These are phyloP conservation scores for Hyphodiscus sp. DNA, from an alignment of 2,329 filamentous ascomycete species.

Conservation along the genomic window DNA sequence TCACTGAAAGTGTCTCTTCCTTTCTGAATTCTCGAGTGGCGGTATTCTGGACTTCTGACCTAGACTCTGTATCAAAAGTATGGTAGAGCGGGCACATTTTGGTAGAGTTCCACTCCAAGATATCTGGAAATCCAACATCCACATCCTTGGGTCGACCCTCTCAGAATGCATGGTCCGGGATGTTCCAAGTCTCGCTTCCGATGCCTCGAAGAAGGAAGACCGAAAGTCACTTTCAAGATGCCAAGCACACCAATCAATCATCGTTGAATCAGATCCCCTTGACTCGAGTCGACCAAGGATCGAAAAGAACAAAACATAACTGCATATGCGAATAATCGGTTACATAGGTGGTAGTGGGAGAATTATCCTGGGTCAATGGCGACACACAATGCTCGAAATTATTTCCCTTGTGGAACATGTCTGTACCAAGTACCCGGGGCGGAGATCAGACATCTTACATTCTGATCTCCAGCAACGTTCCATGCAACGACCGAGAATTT, in stretches of 20 bases:
- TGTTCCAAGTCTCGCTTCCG: neutral
- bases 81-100: neutral
- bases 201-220: neutral
- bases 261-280: no score
- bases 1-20: no score
- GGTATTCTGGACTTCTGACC: no score
- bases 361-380: neutral
- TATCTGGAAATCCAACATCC: slow-evolving; percentile 3
- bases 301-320: no score
- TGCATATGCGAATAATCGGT: no score
- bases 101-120: neutral
- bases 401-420: neutral
- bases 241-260: neutral
- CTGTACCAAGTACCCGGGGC: slow-evolving; percentile 1
- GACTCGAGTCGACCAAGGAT: no score
- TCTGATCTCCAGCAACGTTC: slow-evolving; percentile 3
- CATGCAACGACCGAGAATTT: slow-evolving; percentile 3
- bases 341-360: no score
- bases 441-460: slow-evolving; percentile 3
- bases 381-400: no score
- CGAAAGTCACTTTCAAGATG: neutral
- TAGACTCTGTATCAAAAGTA: no score
- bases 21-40: no score
- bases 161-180: neutral
- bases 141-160: slow-evolving; percentile 1